These are phyloP conservation scores for Ambrosiella beaveri DNA, from an alignment of 2,329 filamentous ascomycete genomes.

Conservation along the genomic window DNA sequence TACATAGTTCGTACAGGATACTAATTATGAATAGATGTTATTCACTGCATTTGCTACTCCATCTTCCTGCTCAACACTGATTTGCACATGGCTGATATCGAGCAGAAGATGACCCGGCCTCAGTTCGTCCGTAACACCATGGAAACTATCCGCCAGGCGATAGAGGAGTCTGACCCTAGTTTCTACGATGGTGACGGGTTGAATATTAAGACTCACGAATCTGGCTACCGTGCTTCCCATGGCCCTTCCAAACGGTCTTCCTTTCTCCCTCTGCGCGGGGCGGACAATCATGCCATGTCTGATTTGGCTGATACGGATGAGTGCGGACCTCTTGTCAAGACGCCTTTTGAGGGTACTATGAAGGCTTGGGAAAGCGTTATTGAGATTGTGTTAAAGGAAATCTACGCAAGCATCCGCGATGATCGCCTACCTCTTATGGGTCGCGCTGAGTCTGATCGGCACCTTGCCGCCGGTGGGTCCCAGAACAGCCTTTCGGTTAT, in stretches of 20 bases:
- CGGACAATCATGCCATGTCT: slow-evolving; percentile 18
- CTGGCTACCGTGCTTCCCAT: slow-evolving; percentile 10
- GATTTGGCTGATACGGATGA: slow-evolving; percentile 25
- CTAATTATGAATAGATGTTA: slow-evolving; percentile 46
- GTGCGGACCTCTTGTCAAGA: slow-evolving; percentile 61
- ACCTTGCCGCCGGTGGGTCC: slow-evolving; percentile 15
- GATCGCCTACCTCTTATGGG: slow-evolving; percentile 77
- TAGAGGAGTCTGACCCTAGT: slow-evolving; percentile 53
- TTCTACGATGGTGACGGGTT: slow-evolving; percentile 31
- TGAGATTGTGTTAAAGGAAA: slow-evolving; percentile 79
- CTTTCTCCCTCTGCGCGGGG: slow-evolving; percentile 32
- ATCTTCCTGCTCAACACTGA: slow-evolving; percentile 92
- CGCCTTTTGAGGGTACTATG: slow-evolving; percentile 55
- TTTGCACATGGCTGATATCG: slow-evolving; percentile 85
- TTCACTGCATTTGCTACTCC: slow-evolving; percentile 94
- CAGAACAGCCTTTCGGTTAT: slow-evolving; percentile 53
- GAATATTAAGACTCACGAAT: slow-evolving; percentile 14
- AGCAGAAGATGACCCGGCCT: slow-evolving; percentile 84
- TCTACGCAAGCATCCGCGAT: slow-evolving; percentile 76
- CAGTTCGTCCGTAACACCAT: slow-evolving; percentile 97
- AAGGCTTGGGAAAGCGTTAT: slow-evolving; percentile 78
- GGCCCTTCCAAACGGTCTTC: slow-evolving; percentile 27
- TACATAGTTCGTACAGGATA: slow-evolving; percentile 19
- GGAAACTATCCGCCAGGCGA: slow-evolving; percentile 65
- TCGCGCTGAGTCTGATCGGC: slow-evolving; percentile 31